Base-by-base conservation (phyloP, 495 filamentous ascomycete species). In the Physcia stellaris region DNA sequence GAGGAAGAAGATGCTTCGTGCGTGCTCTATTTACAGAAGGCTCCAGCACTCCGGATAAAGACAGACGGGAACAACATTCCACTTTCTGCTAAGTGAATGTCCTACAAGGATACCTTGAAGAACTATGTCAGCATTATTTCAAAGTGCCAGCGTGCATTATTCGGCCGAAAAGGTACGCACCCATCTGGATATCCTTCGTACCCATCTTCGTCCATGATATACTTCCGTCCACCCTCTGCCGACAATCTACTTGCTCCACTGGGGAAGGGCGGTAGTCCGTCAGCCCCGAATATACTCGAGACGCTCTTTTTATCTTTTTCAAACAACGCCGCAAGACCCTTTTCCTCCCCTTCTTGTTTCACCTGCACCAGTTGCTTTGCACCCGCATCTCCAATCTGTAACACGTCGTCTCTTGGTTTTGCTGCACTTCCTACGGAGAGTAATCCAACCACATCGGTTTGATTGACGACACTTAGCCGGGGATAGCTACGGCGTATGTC, bases 401-500 rank as follows among this genome's bases (percentile, higher is more conserved):
- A 51, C 28, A 75, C 56, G 46, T 86, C 79, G 35, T 86, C 80
- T 53, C 80, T 86, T 3, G 90, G 86, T 5, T 60, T 62, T n/a
- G 73, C 78, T 41, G 75, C 75, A 58, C 77, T 93, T 23, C 92
- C 90, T 10, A 96, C 81, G 17, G 68, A 79, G 43, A 98, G 67
- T 43, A 96, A 73, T 4, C 77, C 79, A 16, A 88, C 88, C 18
- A 83, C 78, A 63, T 96, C 81, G 13, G 71, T 77, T 64, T 94
- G 90, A 32, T 62, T 79, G 37, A 98, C 74, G 23, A 80, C 73
- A 49, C 80, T 86, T 32, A 81, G 67, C 40, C 68, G 69, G n/a
- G 92, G 81, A 64, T 96, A 98, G 52, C 68, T 73, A 51, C 92
- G 76, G 34, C 90, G 80, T 37, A 66, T 60, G 50, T 98, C 90